A percentile compares a stretch with the other conserved stretches of the same genome.
Evolutionary conservation across 805 yeast genomes (phyloP).

Genomic region (Lipomyces chichibuensis): DNA sequence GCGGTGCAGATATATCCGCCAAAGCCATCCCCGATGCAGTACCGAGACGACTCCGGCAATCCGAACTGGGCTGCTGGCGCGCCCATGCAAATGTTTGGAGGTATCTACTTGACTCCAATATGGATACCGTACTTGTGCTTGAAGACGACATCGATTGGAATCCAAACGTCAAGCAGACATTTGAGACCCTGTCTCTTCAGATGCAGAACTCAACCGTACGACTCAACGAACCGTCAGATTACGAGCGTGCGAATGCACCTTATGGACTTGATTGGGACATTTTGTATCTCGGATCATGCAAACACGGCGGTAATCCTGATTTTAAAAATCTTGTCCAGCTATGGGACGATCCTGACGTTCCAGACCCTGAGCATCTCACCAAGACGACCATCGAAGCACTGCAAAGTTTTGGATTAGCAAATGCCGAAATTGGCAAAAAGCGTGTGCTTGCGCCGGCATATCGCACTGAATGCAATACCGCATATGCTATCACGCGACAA

Average conservation of each 20-base stretch:
- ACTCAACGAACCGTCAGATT: slow-evolving; percentile 13
- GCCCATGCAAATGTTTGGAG: slow-evolving; percentile 27
- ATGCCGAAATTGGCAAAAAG: slow-evolving; percentile 14
- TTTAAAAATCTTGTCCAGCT: slow-evolving; percentile 16
- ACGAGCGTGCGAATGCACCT: slow-evolving; percentile 20
- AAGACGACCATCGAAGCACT: slow-evolving; percentile 5
- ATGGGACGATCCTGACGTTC: slow-evolving; percentile 23
- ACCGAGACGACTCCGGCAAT: slow-evolving; percentile 6
- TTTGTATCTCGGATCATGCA: slow-evolving; percentile 21
- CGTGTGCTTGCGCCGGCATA: slow-evolving; percentile 18
- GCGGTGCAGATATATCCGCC: slow-evolving; percentile 7
- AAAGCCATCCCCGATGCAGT: slow-evolving; percentile 24
- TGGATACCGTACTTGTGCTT: slow-evolving; percentile 20
- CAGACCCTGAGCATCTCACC: slow-evolving; percentile 10
- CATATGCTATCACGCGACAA: slow-evolving; percentile 14
- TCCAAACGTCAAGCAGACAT: slow-evolving; percentile 16
- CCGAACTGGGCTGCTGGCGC: slow-evolving; percentile 30
- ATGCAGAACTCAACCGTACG: slow-evolving; percentile 25
- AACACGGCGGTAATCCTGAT: slow-evolving; percentile 15
- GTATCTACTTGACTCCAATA: slow-evolving; percentile 16
- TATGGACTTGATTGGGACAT: slow-evolving; percentile 31
- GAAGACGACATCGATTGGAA: slow-evolving; percentile 28
- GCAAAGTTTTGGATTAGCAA: slow-evolving; percentile 13
- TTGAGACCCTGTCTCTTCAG: slow-evolving; percentile 15
- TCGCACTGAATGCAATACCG: slow-evolving; percentile 23